These are phyloP conservation scores for Alliaria petiolata DNA, from an alignment of 345 rosid species.

Conservation along the genomic window DNA sequence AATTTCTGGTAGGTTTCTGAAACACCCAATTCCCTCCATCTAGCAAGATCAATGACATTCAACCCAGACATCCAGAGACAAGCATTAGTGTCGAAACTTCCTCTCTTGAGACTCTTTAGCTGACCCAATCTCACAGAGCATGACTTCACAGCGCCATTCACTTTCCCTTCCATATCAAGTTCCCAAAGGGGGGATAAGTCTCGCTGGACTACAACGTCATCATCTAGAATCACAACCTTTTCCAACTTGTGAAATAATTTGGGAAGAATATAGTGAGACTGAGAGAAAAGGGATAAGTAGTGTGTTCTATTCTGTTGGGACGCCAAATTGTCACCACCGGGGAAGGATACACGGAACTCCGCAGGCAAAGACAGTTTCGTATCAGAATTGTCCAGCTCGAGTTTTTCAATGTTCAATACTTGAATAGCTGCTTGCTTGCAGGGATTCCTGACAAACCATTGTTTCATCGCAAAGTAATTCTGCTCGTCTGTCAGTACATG, in stretches of 20 bases:
- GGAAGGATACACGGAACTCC: slow-evolving; percentile 89
- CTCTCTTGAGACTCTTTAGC: slow-evolving; percentile 50
- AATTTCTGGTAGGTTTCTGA: slow-evolving; percentile 57
- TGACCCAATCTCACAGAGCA: slow-evolving; percentile 72
- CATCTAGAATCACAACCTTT: slow-evolving; percentile 77
- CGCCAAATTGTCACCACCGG: no score
- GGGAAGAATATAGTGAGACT: slow-evolving; percentile 78
- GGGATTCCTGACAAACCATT: slow-evolving; percentile 73
- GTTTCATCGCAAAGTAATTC: slow-evolving; percentile 83
- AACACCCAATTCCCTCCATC: slow-evolving; percentile 64
- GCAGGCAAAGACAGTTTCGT: slow-evolving; percentile 54
- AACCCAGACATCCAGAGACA: slow-evolving; percentile 96
- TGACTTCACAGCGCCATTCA: slow-evolving; percentile 63
- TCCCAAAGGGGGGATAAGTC: slow-evolving; percentile 79
- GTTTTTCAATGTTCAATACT: slow-evolving; percentile 69
- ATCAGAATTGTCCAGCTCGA: slow-evolving; percentile 40
- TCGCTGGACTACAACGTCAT: slow-evolving; percentile 83
- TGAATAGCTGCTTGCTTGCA: slow-evolving; percentile 59
- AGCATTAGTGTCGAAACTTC: slow-evolving; percentile 36
- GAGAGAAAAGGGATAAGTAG: slow-evolving; percentile 74
- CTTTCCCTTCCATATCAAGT: slow-evolving; percentile 76
- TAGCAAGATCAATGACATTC: slow-evolving; percentile 70
- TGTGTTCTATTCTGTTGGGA: slow-evolving; percentile 48
- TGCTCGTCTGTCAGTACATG: slow-evolving; percentile 87
- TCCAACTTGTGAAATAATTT: slow-evolving; percentile 58